Evolutionary conservation across 306 rosid genomes (phyloP).

Genomic region (Inga leiocalycina): DNA sequence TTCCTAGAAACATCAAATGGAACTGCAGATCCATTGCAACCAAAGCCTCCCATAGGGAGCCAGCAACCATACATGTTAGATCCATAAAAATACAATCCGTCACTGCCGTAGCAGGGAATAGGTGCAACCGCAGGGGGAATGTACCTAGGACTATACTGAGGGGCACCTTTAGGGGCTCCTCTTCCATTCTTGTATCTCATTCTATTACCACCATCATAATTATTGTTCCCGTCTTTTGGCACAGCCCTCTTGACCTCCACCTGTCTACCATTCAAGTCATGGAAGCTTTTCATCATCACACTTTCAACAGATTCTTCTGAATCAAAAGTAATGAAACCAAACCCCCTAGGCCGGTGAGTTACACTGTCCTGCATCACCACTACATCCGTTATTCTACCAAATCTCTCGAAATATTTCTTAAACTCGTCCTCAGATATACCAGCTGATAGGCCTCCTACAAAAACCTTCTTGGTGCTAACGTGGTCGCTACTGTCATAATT

Average conservation of each 20-base stretch:
- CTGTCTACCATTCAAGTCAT: slow-evolving; percentile 70
- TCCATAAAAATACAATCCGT: slow-evolving; percentile 48
- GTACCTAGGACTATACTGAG: slow-evolving; percentile 40
- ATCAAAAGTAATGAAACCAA: slow-evolving; percentile 84
- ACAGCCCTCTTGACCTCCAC: slow-evolving; percentile 95
- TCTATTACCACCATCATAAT: slow-evolving; percentile 40
- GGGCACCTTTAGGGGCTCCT: slow-evolving; percentile 37
- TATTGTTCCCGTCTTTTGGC: slow-evolving; percentile 60
- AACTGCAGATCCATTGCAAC: slow-evolving; percentile 50
- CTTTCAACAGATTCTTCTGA: slow-evolving; percentile 67
- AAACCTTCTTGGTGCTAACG: slow-evolving; percentile 70
- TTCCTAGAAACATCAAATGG: slow-evolving; percentile 45
- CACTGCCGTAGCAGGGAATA: slow-evolving; percentile 41
- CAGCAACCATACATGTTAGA: slow-evolving; percentile 49
- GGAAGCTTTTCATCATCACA: slow-evolving; percentile 63
- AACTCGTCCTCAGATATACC: slow-evolving; percentile 66
- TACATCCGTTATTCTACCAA: slow-evolving; percentile 75
- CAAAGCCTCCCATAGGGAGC: slow-evolving; percentile 57
- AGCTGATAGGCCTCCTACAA: slow-evolving; percentile 83
- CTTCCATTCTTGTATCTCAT: slow-evolving; percentile 45
- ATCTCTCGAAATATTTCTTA: slow-evolving; percentile 70
- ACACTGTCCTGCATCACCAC: slow-evolving; percentile 83
- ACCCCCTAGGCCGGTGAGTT: slow-evolving; percentile 82
- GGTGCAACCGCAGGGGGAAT: slow-evolving; percentile 43
- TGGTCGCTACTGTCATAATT: slow-evolving; percentile 42